phyloP scores from a whole-genome alignment of 2,329 filamentous ascomycete species.

The Penicillium sp. region DNA sequence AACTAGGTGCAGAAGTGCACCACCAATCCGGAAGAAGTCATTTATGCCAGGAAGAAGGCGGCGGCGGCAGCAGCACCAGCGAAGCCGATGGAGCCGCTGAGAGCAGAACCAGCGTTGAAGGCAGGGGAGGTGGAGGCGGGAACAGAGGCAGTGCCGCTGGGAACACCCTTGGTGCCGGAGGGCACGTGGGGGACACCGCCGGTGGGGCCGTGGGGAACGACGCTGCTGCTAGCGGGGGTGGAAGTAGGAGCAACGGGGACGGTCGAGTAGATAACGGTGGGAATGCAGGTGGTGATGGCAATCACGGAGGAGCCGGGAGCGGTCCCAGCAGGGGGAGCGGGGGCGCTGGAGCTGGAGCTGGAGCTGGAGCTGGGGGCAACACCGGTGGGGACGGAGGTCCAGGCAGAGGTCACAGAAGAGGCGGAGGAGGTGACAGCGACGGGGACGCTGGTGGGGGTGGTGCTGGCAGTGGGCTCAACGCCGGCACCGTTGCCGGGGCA shows the following conservation, averaged over 20 bases:
- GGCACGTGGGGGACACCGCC: constrained; percentile 20
- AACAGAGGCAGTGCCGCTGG: constrained; percentile 4
- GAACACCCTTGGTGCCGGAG: constrained; percentile 12
- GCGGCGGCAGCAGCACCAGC: constrained; percentile 30
- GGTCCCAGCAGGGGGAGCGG: background rate
- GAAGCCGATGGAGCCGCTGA: constrained; percentile 30
- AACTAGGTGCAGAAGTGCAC: constrained; percentile 11
- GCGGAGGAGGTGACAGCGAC: constrained; percentile 13
- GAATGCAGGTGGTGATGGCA: constrained; percentile 30
- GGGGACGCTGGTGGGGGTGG: constrained; percentile 14
- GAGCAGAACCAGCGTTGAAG: constrained; percentile 30
- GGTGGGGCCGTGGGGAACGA: constrained; percentile 17
- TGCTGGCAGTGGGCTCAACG: constrained; percentile 15
- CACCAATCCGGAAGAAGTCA: constrained; percentile 15
- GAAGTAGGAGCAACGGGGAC: constrained; percentile 17
- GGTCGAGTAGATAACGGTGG: constrained; percentile 30
- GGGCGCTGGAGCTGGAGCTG: constrained; percentile 6
- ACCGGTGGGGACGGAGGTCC: constrained; percentile 13
- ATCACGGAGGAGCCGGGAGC: constrained; percentile 15
- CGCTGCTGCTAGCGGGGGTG: constrained; percentile 9
- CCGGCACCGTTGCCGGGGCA: constrained; percentile 44
- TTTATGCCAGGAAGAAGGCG: constrained; percentile 35
- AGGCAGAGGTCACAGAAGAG: constrained; percentile 8
- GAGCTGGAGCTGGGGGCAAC: constrained; percentile 14
- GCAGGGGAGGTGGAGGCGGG: constrained; percentile 17